Conservation (phyloP, 2,329 filamentous ascomycete species). For the Ilyonectria destructans region DNA sequence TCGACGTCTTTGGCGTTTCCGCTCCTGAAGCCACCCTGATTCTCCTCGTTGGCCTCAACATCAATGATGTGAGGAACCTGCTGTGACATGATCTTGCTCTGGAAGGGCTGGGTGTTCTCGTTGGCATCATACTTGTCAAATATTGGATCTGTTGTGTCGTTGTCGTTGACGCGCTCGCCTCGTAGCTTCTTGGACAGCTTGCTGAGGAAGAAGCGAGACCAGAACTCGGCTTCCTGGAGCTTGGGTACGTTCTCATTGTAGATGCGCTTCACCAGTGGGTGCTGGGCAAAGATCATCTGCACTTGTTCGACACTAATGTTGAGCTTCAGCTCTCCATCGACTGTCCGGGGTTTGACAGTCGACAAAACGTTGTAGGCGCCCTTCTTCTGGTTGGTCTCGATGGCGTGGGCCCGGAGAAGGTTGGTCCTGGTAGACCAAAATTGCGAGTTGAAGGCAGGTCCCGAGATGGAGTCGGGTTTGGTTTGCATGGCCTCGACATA, state of each 20-base stretch:
- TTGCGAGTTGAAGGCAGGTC: slow-evolving; percentile 87
- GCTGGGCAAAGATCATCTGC: slow-evolving; percentile 92
- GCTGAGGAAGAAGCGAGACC: slow-evolving; percentile 95
- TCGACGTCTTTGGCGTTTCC: slow-evolving; percentile 93
- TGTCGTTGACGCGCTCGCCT: slow-evolving; percentile 87
- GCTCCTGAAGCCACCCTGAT: slow-evolving; percentile 85
- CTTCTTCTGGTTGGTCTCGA: slow-evolving; percentile 88
- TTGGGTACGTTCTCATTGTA: slow-evolving; percentile 95
- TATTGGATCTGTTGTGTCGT: slow-evolving; percentile 82
- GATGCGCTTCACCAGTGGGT: slow-evolving; percentile 89
- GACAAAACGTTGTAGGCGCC: slow-evolving; percentile 96
- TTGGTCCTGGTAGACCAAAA: slow-evolving; percentile 95
- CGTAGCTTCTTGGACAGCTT: slow-evolving; percentile 91
- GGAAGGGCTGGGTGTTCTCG: slow-evolving; percentile 73
- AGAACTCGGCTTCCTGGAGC: slow-evolving; percentile 86
- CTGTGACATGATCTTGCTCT: slow-evolving; percentile 71
- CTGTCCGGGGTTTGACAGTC: slow-evolving; percentile 80
- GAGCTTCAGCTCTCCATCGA: slow-evolving; percentile 76
- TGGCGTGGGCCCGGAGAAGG: slow-evolving; percentile 89
- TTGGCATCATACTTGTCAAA: slow-evolving; percentile 89
- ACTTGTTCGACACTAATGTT: slow-evolving; percentile 94
- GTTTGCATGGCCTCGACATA: slow-evolving; percentile 89
- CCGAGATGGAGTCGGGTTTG: slow-evolving; percentile 87
- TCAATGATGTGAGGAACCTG: slow-evolving; percentile 92
- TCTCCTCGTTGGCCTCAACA: slow-evolving; percentile 93